A percentile compares a stretch with the other conserved stretches of the same genome.
phyloP scores from a whole-genome alignment of 2,329 filamentous ascomycete genomes.

The Aspergillus eucalypticola region DNA sequence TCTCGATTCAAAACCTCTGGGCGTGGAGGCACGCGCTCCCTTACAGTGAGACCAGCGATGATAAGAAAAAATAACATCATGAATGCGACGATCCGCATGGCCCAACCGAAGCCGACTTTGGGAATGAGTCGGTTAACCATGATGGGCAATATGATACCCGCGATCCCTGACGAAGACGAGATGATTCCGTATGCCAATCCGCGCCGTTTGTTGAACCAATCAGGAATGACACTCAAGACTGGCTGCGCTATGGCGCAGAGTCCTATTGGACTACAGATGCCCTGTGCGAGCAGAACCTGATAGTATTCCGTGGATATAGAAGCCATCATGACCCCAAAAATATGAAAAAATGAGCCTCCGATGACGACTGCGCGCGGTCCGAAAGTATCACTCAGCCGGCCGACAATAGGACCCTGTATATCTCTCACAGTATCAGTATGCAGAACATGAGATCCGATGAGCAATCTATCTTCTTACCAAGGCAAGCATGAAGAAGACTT shows the following conservation, averaged over 20 bases:
- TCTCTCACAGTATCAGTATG: not conserved
- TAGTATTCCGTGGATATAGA: conserved; percentile 55
- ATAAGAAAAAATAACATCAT: conserved; percentile 59
- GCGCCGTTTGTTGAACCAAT: conserved; percentile 54
- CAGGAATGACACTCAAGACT: conserved; percentile 32
- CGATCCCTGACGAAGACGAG: conserved; percentile 53
- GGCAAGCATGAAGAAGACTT: conserved; percentile 18
- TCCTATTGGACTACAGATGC: conserved; percentile 51
- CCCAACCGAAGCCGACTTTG: conserved; percentile 54
- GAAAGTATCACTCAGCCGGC: conserved; percentile 63
- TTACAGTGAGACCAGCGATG: conserved; percentile 54
- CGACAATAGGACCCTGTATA: conserved; percentile 53
- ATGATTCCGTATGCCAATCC: conserved; percentile 57
- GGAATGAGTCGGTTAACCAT: conserved; percentile 56
- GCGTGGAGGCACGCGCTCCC: conserved; percentile 42
- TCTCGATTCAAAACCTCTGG: not conserved
- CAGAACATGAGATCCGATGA: too few relatives aligned
- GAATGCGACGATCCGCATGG: conserved; percentile 58
- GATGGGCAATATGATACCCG: conserved; percentile 60
- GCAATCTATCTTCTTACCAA: not conserved
- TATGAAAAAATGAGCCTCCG: conserved; percentile 54
- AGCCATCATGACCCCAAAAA: conserved; percentile 62
- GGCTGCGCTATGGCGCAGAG: conserved; percentile 50
- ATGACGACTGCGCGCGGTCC: conserved; percentile 59
- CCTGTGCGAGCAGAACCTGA: conserved; percentile 55